Base-by-base conservation (phyloP, 2,329 filamentous ascomycete genomes). In the Fusarium paranaense region DNA sequence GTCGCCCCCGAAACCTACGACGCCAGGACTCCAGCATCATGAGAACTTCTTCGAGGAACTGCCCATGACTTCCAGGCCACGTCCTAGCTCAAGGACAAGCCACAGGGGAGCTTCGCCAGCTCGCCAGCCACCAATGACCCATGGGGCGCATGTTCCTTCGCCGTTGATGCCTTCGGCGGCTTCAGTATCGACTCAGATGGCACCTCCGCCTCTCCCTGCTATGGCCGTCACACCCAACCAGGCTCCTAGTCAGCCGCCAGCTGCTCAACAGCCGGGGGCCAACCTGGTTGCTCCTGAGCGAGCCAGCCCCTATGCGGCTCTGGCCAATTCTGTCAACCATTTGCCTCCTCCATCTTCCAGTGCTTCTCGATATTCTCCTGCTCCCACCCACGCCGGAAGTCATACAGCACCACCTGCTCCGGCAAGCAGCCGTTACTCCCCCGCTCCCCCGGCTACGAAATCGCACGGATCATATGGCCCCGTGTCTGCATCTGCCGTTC, bases 11-110 rank as follows among this genome's bases (percentile, higher is more conserved):
- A 86, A 84, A 56, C 72, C 83, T 4, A 76, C 82, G 56, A 73
- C 82, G 66, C 78, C 82, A 66, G 61, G 83, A 78, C 70, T 82
- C 73, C 81, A 80, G 10, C 80, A 80, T 35, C 87, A 89, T 70
- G 82, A 86, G 40, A 90, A 88, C 75, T 96, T 96, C 80, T 96
- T 95, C 74, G 94, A 95, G 81, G 94, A 96, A 64, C 85, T 96
- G 25, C 94, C 94, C 1, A 82, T 92, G 61, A 82, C 87, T 2
- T 82, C 89, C 5, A 92, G 87, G 78, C 88, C 90, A n/a, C 89
- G 92, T 30, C 89, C 90, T 20, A 86, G 87, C 27, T 89, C 90
- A 2, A 87, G 90, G 64, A 88, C 89, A 32, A 87, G 86, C 74
- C 82, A 81, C 30, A 79, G 84, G 37, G 80, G 82, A 45, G 79